These are phyloP conservation scores for Saturnispora gosingensis DNA, from an alignment of 805 yeast genomes.

Conservation along the genomic window DNA sequence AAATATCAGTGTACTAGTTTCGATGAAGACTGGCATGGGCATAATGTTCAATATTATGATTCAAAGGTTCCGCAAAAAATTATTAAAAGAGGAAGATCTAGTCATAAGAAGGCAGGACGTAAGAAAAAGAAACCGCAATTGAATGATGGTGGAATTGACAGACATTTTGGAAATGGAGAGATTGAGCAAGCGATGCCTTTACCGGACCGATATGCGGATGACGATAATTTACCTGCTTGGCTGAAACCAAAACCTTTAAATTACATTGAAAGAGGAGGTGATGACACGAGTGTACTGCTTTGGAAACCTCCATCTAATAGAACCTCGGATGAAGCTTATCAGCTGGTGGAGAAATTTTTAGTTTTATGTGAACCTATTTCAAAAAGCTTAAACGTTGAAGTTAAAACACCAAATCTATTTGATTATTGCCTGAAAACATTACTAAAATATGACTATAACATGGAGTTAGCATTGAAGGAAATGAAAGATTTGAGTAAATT, in stretches of 20 bases:
- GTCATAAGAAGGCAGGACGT: slow-evolving; percentile 17
- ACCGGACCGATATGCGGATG: slow-evolving; percentile 36
- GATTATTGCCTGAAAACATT: slow-evolving; percentile 60
- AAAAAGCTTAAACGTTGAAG: slow-evolving; percentile 39
- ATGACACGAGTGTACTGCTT: slow-evolving; percentile 50
- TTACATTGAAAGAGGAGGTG: slow-evolving; percentile 76
- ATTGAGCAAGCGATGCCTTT: slow-evolving; percentile 17
- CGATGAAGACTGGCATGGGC: slow-evolving; percentile 49
- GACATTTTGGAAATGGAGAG: slow-evolving; percentile 6
- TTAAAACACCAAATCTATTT: slow-evolving; percentile 70
- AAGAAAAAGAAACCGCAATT: slow-evolving; percentile 16
- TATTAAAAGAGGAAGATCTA: slow-evolving; percentile 16
- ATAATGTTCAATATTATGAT: slow-evolving; percentile 61
- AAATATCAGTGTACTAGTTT: slow-evolving; percentile 64
- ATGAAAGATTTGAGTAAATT: slow-evolving; percentile 45
- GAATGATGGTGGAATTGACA: slow-evolving; percentile 13
- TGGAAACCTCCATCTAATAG: slow-evolving; percentile 45
- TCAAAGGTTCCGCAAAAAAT: slow-evolving; percentile 1
- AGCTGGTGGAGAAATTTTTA: slow-evolving; percentile 40
- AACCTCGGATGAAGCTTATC: slow-evolving; percentile 20
- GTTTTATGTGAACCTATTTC: slow-evolving; percentile 50
- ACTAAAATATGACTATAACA: slow-evolving; percentile 43
- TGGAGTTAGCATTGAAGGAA: slow-evolving; percentile 36
- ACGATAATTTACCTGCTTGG: slow-evolving; percentile 59
- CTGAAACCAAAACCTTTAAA: slow-evolving; percentile 72